Evolutionary conservation across 257 asterid species (phyloP).

Genomic region (Mitragyna speciosa): DNA sequence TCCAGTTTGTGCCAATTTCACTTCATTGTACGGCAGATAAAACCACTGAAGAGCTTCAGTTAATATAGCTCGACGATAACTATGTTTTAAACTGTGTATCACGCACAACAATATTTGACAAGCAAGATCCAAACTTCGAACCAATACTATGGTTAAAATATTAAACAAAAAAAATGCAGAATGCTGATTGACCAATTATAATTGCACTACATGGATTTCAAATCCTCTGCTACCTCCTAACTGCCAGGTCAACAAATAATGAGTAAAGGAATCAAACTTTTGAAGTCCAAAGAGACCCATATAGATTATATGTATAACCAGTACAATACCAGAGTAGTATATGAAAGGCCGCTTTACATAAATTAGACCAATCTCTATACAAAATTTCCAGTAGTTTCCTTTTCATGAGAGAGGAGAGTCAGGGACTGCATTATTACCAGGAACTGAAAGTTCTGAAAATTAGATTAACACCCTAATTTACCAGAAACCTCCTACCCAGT

Average conservation of each 20-base stretch:
- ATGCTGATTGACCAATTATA: not conserved
- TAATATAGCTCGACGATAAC: not conserved
- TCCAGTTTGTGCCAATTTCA: not conserved
- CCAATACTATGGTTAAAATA: not conserved
- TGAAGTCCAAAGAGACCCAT: not conserved
- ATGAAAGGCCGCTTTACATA: slow-evolving; percentile 18
- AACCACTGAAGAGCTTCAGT: not conserved
- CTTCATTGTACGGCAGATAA: not conserved
- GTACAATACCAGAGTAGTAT: slow-evolving; percentile 6
- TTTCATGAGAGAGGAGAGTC: slow-evolving; percentile 14
- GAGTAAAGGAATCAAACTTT: not conserved
- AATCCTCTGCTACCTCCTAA: not conserved
- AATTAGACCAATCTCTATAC: slow-evolving; percentile 23
- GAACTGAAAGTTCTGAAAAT: not conserved
- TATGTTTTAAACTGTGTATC: not conserved
- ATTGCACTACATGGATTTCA: not conserved
- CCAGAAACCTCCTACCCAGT: slow-evolving; percentile 34
- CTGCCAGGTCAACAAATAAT: not conserved
- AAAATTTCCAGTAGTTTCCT: slow-evolving; percentile 18
- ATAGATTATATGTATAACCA: slow-evolving; percentile 16
- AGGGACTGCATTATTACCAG: slow-evolving; percentile 20
- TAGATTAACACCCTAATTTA: not conserved
- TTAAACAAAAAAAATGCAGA: not conserved
- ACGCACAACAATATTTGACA: not conserved
- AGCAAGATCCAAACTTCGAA: not conserved